Evolutionary conservation across 78 protist species (phyloP).

Genomic region (Creolimax fragrantissima): DNA sequence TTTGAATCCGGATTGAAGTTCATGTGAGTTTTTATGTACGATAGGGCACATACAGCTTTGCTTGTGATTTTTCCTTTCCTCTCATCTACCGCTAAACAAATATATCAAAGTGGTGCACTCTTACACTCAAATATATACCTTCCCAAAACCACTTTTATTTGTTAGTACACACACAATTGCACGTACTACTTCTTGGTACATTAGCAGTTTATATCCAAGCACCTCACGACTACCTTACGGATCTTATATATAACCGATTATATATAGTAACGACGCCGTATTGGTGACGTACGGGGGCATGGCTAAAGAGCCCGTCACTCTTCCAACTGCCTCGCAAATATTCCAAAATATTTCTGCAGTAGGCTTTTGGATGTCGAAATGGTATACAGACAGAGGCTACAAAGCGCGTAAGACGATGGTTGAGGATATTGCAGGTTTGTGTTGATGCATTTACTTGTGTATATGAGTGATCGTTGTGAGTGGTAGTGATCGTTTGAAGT

Average conservation of each 20-base stretch:
- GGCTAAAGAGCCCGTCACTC: slow-evolving; percentile 45
- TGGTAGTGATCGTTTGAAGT: too few relatives aligned
- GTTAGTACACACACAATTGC: neutral
- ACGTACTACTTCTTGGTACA: neutral
- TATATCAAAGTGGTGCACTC: too few relatives aligned
- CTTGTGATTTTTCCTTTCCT: too few relatives aligned
- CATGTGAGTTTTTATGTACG: too few relatives aligned
- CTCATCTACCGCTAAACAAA: too few relatives aligned
- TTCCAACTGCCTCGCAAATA: slow-evolving; percentile 50
- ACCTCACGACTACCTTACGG: neutral
- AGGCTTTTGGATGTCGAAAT: slow-evolving; percentile 69
- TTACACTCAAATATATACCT: neutral
- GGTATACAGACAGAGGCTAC: slow-evolving; percentile 26
- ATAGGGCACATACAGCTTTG: too few relatives aligned
- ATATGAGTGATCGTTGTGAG: too few relatives aligned
- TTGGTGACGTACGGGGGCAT: slow-evolving; percentile 83
- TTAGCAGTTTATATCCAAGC: neutral
- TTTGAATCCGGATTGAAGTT: too few relatives aligned
- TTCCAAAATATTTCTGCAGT: slow-evolving; percentile 38
- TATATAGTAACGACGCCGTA: slow-evolving; percentile 24
- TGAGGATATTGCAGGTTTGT: slow-evolving; percentile 26
- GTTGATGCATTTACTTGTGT: neutral
- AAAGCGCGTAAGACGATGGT: slow-evolving; percentile 39
- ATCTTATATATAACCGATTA: neutral
- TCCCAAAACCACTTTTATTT: neutral